Evolutionary conservation across 106 monocot species (phyloP).

Genomic region (Hemerocallis citrina): DNA sequence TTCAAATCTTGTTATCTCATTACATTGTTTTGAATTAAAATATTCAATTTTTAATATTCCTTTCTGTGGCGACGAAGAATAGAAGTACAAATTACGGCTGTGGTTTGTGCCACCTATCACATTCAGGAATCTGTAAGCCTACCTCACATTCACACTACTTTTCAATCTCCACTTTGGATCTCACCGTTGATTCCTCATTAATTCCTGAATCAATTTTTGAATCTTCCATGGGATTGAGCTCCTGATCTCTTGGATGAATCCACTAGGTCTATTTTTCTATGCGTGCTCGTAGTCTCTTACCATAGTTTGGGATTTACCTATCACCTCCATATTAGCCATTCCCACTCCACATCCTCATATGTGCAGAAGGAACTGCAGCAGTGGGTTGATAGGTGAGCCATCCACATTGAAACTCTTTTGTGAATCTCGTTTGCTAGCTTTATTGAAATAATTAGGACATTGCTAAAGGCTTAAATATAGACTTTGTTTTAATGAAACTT

Average conservation of each 20-base stretch:
- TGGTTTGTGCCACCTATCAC: background rate
- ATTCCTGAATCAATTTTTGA: too few species aligned
- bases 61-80: too few species aligned
- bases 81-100: too few species aligned
- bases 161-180: background rate
- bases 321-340: background rate
- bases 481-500: too few species aligned
- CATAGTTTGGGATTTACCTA: background rate
- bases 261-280: background rate
- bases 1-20: too few species aligned
- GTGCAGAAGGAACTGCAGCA: background rate
- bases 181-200: background rate
- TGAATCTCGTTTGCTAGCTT: background rate
- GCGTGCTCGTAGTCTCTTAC: background rate
- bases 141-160: background rate
- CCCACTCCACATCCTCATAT: background rate
- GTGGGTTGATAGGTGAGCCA: background rate
- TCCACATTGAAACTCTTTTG: too few species aligned
- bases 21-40: too few species aligned
- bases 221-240: background rate
- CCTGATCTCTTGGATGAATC: background rate
- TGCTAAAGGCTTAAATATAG: too few species aligned
- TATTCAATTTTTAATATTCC: too few species aligned
- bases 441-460: background rate
- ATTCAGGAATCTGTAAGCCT: background rate